A percentile compares a stretch with the other conserved stretches of the same genome.
Evolutionary conservation across 202 grass and related monocot genomes (phyloP).

Genomic region (Alloteropsis angusta): DNA sequence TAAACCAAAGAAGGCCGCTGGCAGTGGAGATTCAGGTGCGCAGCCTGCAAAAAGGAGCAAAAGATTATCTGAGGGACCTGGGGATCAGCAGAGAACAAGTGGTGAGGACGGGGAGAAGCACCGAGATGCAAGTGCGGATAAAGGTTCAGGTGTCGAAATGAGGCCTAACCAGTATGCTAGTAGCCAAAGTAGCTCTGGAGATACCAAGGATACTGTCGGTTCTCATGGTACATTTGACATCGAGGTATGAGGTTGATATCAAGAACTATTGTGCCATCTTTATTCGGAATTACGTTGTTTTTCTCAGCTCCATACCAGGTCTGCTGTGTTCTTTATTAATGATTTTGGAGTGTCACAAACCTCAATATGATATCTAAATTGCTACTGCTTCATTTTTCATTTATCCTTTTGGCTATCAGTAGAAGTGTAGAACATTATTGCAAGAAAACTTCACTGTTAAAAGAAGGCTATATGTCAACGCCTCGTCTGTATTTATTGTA

Average conservation of each 20-base stretch:
- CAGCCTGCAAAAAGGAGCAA: constrained; percentile 35
- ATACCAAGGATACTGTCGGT: constrained; percentile 13
- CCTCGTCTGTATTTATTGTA: background rate
- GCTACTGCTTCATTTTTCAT: background rate
- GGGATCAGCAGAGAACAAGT: background rate
- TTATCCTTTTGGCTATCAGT: background rate
- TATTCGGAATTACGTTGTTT: background rate
- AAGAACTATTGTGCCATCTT: background rate
- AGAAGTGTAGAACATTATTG: background rate
- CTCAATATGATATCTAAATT: background rate
- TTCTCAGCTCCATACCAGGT: background rate
- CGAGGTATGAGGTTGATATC: constrained; percentile 26
- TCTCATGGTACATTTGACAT: constrained; percentile 23
- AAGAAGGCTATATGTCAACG: background rate
- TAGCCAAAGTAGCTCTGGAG: constrained; percentile 24
- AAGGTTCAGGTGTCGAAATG: constrained; percentile 18
- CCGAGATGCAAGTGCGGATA: background rate
- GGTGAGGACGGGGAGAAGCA: background rate
- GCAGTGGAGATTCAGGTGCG: background rate
- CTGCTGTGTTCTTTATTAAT: background rate
- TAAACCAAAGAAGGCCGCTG: constrained; percentile 17
- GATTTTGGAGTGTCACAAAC: background rate
- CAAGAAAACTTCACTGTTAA: background rate
- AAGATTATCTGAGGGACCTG: constrained; percentile 5
- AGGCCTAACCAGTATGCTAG: constrained; percentile 5